Evolutionary conservation across 495 filamentous ascomycete genomes (phyloP), one percentile per base, ranked within the genome.

Genomic region (Lasiosphaeria ovina): DNA sequence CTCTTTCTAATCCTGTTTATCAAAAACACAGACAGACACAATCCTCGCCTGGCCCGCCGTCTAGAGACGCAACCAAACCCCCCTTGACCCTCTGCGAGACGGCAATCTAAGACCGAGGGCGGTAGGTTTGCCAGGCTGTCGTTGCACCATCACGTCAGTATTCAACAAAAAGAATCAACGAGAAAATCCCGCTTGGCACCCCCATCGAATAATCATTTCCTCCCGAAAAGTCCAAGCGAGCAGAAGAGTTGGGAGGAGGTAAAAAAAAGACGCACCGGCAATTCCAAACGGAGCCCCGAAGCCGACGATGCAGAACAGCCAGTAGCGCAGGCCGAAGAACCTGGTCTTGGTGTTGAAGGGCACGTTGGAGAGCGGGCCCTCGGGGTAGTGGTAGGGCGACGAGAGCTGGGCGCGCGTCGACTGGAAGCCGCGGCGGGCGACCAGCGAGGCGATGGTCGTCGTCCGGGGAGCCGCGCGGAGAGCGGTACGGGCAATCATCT

Each of bases 301-400:
- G 54, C 90, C 92, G 68, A 82, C 77, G 74, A 79, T 83, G 82
- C 84, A 85, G 81, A 89, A 95, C 32, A 68, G 72, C 89, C 91
- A 94, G 85, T 89, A 98, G 79, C 87, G 82, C 64, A 89, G 50
- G 60, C 77, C 83, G 76, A 98, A 98, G 75, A 79, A 88, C 76
- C 86, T 87, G 69, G 88, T 95, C 78, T 88, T 79, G 65, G 95
- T 87, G 83, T 98, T 95, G 87, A 98, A 98, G 62, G 94, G 94
- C 61, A 98, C 79, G 83, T 96, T 97, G 81, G 83, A 87, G 72
- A 87, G 86, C 68, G 95, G 94, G 56, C 94, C 95, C 82, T 98
- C 95, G 62, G 93, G 89, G 81, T 98, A 98, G 83, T 98, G 94
- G 84, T 96, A 95, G 34, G 92, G 92, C 71, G 91, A 94, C 60